Evolutionary conservation across 148 eudicot species (phyloP).

Genomic region (Simmondsia chinensis): DNA sequence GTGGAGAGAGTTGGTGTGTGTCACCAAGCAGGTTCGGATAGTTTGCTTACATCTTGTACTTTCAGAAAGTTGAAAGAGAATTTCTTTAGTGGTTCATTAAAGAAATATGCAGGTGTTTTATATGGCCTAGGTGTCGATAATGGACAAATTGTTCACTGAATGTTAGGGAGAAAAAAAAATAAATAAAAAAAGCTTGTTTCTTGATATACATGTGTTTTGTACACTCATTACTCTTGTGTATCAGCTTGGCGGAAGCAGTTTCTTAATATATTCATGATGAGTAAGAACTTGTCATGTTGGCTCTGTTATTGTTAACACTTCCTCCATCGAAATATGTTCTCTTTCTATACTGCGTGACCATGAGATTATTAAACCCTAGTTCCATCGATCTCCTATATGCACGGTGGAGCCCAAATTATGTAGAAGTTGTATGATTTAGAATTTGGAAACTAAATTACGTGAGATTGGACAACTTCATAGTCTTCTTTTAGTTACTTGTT

Average conservation of each 20-base stretch:
- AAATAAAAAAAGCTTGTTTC: not conserved
- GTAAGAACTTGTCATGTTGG: conserved; percentile 2
- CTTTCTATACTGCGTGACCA: not conserved
- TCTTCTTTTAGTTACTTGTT: too few species aligned
- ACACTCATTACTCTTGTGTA: conserved; percentile 12
- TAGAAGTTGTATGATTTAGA: too few species aligned
- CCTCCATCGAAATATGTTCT: not conserved
- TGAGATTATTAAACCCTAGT: not conserved
- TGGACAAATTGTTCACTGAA: conserved; percentile 17
- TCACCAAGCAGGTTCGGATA: conserved; percentile 46
- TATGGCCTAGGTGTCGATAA: conserved; percentile 35
- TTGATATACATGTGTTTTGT: not conserved
- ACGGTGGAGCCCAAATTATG: too few species aligned
- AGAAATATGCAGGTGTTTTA: conserved; percentile 43
- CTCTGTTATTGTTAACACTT: not conserved
- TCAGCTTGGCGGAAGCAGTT: conserved; percentile 12
- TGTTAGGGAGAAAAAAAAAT: conserved; percentile 4
- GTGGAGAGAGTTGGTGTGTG: conserved; percentile 35
- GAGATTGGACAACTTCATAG: too few species aligned
- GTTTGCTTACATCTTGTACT: conserved; percentile 38
- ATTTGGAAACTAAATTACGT: too few species aligned
- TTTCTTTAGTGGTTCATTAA: conserved; percentile 31
- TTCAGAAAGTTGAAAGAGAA: conserved; percentile 37
- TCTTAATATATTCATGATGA: conserved; percentile 3
- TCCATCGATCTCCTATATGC: too few species aligned